Conservation (phyloP, 306 rosid species). For the Erythrophleum fordii region DNA sequence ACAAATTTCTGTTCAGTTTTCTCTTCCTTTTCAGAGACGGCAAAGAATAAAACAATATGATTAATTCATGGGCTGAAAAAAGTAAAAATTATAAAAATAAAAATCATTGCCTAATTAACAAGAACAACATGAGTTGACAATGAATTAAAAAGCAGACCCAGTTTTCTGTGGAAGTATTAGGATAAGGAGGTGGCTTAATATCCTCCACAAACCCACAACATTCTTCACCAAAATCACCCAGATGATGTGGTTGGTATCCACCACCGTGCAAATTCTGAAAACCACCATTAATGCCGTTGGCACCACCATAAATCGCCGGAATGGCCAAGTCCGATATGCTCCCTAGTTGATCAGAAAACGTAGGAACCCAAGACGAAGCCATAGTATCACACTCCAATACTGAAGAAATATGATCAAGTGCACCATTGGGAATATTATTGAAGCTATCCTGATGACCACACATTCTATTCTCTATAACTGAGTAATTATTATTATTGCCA, state of each 20-base stretch:
- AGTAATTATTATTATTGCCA: neutral
- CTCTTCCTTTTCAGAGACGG: neutral
- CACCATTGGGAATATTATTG: constrained; percentile 27
- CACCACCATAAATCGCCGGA: constrained; percentile 27
- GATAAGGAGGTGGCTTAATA: constrained; percentile 43
- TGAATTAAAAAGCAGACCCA: constrained; percentile 33
- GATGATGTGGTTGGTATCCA: neutral
- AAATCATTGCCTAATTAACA: neutral
- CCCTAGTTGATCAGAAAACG: constrained; percentile 32
- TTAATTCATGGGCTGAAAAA: neutral
- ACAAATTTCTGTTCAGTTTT: too few species aligned
- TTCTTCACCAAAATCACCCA: constrained; percentile 35
- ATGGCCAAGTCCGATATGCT: constrained; percentile 23
- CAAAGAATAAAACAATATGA: neutral
- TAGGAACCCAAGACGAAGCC: constrained; percentile 30
- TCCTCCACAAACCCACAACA: constrained; percentile 35
- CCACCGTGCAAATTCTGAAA: constrained; percentile 37
- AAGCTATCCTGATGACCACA: constrained; percentile 38
- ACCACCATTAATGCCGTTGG: constrained; percentile 12
- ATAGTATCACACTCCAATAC: constrained; percentile 16
- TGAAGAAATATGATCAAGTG: neutral
- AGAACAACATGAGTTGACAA: neutral
- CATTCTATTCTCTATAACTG: constrained; percentile 31
- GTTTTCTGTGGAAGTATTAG: constrained; percentile 33
- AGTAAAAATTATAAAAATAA: neutral